Evolutionary conservation across 2,329 filamentous ascomycete genomes (phyloP).

Genomic region (Zasmidium cellare): DNA sequence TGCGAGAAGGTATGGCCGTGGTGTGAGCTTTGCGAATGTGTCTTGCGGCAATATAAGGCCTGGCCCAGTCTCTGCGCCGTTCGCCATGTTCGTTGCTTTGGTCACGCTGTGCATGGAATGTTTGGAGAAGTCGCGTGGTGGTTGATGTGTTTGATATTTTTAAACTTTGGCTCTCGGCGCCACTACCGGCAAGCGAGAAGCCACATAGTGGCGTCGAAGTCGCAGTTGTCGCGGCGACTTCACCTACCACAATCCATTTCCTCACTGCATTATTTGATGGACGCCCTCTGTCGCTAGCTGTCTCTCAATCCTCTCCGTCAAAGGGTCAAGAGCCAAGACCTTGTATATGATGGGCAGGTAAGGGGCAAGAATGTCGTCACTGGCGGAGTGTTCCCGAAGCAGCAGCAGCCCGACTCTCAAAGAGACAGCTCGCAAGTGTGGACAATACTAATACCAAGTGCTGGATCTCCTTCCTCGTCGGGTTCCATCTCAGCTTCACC

Average conservation of each 20-base stretch:
- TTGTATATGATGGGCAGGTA: too few species aligned
- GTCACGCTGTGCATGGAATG: too few species aligned
- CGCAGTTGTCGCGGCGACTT: too few species aligned
- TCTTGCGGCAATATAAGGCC: slow-evolving; percentile 58
- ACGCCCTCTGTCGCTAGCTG: too few species aligned
- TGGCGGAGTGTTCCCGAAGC: not conserved
- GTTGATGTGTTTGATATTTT: not conserved
- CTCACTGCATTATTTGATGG: too few species aligned
- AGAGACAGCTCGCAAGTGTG: not conserved
- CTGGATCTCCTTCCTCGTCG: not conserved
- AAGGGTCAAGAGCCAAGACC: too few species aligned
- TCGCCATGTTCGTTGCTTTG: slow-evolving; percentile 1
- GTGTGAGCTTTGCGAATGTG: slow-evolving; percentile 86
- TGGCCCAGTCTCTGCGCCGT: slow-evolving; percentile 12
- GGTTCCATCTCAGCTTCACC: not conserved
- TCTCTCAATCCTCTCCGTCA: too few species aligned
- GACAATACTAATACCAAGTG: not conserved
- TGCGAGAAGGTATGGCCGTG: slow-evolving; percentile 84
- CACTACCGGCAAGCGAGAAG: not conserved
- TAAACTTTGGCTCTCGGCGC: not conserved
- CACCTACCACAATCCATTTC: too few species aligned
- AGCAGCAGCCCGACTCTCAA: not conserved
- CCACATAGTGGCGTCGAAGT: not conserved
- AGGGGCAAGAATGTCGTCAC: not conserved
- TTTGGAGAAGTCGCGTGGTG: not conserved